A percentile compares a stretch with the other conserved stretches of the same genome.
Conservation (phyloP, 345 rosid genomes). For the Mallotus nudiflorus region DNA sequence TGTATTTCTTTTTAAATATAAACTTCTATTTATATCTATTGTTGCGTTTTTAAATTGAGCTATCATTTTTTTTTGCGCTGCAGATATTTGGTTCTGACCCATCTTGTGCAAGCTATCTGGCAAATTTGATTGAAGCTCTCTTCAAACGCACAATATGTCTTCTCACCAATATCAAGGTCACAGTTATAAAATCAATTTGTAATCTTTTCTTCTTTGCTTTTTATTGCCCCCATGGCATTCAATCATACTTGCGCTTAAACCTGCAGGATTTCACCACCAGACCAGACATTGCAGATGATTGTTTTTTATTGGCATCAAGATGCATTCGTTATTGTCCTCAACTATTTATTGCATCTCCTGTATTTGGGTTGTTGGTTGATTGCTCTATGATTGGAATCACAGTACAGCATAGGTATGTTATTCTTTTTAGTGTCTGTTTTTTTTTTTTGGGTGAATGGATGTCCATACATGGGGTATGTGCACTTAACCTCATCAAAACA, state of each 20-base stretch:
- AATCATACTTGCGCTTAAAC: slow-evolving; percentile 21
- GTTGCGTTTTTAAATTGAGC: slow-evolving; percentile 12
- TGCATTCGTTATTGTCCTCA: slow-evolving; percentile 97
- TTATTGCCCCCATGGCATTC: slow-evolving; percentile 3
- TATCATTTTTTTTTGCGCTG: slow-evolving; percentile 22
- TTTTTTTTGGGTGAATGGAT: not conserved
- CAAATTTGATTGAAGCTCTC: slow-evolving; percentile 85
- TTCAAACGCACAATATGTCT: slow-evolving; percentile 80
- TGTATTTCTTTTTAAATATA: slow-evolving; percentile 4
- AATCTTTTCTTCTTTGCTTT: slow-evolving; percentile 15
- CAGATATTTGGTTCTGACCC: slow-evolving; percentile 99
- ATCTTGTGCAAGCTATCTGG: slow-evolving; percentile 78
- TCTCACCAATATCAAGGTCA: slow-evolving; percentile 83
- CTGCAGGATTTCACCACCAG: slow-evolving; percentile 88
- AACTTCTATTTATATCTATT: not conserved
- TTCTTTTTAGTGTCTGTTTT: slow-evolving; percentile 18
- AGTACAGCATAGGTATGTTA: slow-evolving; percentile 82
- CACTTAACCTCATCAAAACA: not conserved
- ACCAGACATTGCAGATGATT: slow-evolving; percentile 97
- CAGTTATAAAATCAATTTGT: slow-evolving; percentile 15
- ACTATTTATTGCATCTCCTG: slow-evolving; percentile 72
- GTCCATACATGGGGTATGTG: not conserved
- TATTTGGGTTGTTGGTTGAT: slow-evolving; percentile 77
- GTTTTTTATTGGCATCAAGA: slow-evolving; percentile 91
- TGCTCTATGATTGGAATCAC: slow-evolving; percentile 85